Evolutionary conservation across 352 stramenopile species (phyloP).

Genomic region (Phytopythium boreale): DNA sequence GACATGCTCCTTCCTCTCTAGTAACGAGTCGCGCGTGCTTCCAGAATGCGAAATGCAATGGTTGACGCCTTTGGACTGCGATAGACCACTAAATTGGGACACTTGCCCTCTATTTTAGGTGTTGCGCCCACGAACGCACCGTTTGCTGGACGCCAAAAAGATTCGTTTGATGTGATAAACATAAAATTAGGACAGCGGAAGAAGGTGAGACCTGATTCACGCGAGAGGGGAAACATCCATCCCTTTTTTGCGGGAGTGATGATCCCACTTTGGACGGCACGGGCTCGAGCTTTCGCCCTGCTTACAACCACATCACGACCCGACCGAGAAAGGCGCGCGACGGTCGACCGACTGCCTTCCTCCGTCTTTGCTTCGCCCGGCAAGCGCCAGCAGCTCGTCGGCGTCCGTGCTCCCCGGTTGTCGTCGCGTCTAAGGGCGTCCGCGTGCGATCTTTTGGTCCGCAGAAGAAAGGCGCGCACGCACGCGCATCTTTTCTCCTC

Average conservation of each 20-base stretch:
- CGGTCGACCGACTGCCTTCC: not conserved
- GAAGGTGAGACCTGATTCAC: not conserved
- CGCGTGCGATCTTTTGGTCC: not conserved
- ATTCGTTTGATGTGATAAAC: not conserved
- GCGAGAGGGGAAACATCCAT: not conserved
- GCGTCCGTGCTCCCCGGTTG: not conserved
- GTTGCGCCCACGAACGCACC: too few relatives aligned
- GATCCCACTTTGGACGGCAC: not conserved
- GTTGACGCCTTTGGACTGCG: not conserved
- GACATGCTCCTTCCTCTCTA: slow-evolving; percentile 62
- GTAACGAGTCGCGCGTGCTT: not conserved
- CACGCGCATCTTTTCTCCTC: not conserved
- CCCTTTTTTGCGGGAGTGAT: not conserved
- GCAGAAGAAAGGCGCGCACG: not conserved
- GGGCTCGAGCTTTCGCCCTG: not conserved
- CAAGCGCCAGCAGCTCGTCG: not conserved
- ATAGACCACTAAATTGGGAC: not conserved
- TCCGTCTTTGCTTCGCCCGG: not conserved
- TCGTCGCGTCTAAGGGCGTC: not conserved
- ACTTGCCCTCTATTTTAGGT: not conserved
- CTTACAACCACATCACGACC: too few relatives aligned
- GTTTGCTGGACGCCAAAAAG: not conserved
- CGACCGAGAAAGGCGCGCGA: not conserved
- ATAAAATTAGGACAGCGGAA: not conserved
- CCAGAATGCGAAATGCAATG: slow-evolving; percentile 2